phyloP scores from a whole-genome alignment of 2,329 filamentous ascomycete species.

The Xylaria sp. region DNA sequence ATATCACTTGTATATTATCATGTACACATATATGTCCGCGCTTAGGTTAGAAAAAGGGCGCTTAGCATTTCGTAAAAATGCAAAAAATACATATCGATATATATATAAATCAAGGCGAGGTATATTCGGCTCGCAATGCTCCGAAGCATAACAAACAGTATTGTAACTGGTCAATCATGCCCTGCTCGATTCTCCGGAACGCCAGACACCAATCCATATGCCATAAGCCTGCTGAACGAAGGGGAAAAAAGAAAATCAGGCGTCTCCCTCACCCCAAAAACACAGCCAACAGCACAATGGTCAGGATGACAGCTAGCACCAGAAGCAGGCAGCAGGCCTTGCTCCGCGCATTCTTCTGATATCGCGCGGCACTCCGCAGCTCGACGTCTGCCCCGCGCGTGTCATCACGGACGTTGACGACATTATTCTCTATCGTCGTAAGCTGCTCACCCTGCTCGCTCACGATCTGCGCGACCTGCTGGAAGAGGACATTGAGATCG shows the following conservation, averaged over 20 bases:
- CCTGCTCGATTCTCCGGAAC: conserved; percentile 20
- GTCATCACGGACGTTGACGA: conserved; percentile 82
- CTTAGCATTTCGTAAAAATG: conserved; percentile 3
- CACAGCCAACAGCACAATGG: conserved; percentile 88
- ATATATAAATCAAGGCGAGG: conserved; percentile 12
- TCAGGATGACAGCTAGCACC: conserved; percentile 87
- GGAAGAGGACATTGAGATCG: conserved; percentile 95
- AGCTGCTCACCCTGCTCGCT: conserved; percentile 91
- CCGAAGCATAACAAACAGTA: conserved; percentile 17
- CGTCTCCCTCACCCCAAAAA: conserved; percentile 70
- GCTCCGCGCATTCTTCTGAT: conserved; percentile 94
- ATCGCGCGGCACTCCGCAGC: conserved; percentile 83
- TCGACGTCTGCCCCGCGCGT: conserved; percentile 88
- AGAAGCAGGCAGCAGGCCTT: conserved; percentile 93
- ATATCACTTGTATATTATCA: background rate
- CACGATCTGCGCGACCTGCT: conserved; percentile 98
- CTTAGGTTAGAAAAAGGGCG: background rate
- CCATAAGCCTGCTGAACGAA: conserved; percentile 23
- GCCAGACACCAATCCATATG: conserved; percentile 34
- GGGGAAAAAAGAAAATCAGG: background rate
- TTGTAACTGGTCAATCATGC: conserved; percentile 4
- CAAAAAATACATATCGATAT: conserved; percentile 1
- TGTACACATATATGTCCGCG: conserved; percentile 2
- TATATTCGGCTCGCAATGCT: conserved; percentile 3
- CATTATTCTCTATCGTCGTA: conserved; percentile 87